Base-by-base conservation (phyloP, 257 asterid species). In the Nicotiana noctiflora region DNA sequence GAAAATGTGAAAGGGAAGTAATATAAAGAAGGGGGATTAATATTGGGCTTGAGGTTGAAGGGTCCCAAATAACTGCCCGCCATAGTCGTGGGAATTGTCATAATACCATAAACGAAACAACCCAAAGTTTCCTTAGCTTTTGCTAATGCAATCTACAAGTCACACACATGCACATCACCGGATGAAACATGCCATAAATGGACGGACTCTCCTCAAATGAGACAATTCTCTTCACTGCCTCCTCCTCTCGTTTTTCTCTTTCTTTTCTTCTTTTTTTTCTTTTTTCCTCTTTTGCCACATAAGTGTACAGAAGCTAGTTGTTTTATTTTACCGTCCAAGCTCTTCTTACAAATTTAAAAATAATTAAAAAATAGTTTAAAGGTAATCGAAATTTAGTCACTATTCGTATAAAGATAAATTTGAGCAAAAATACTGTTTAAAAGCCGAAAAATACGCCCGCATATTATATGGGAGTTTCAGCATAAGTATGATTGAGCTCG, bases 31-130 rank as follows among this genome's bases (percentile, higher is more conserved):
- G 84, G 84, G 90, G 32, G 61, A 72, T 76, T n/a, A n/a, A n/a
- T n/a, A n/a, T n/a, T 65, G 83, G 81, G 49, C 49, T 40, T 8
- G 81, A 81, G 80, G 52, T 66, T 14, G 75, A 80, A 83, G 92
- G 96, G 90, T 76, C 97, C 94, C 87, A 91, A 90, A 81, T 84
- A 86, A 87, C 89, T 78, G 87, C 84, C 93, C 91, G 94, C 95
- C 98, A 94, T 92, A 77, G 77, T 88, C 88, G 82, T 88, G 81
- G 81, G 68, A 75, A 55, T 31, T 27, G 55, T 67, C 68, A 27
- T 27, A 8, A 57, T 81, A 56, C 61, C 32, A 18, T 7, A 82
- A 37, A 49, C 52, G 37, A 46, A 57, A 61, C 31, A 32, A 32
- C 34, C 56, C 62, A 27, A n/a, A 62, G 37, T 44, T n/a, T 60